A percentile compares a stretch with the other conserved stretches of the same genome.
phyloP scores from a whole-genome alignment of 2,329 filamentous ascomycete species.

The Tothia fuscella region DNA sequence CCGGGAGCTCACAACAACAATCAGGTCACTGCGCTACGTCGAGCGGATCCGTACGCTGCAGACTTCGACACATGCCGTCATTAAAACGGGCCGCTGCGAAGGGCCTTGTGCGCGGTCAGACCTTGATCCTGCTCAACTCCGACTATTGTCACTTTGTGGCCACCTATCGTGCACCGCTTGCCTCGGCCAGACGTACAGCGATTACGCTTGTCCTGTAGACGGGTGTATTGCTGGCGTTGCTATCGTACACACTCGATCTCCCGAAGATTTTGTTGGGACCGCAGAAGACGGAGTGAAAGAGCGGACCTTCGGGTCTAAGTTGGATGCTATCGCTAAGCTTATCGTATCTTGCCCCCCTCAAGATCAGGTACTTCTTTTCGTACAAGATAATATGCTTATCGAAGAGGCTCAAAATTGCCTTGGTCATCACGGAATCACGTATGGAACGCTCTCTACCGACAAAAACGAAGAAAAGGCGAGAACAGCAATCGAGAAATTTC shows the following conservation, averaged over 20 bases:
- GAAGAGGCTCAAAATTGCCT: neutral
- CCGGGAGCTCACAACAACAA: neutral
- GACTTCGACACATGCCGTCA: neutral
- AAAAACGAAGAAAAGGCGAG: neutral
- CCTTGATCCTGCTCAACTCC: neutral
- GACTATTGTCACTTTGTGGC: constrained; percentile 1
- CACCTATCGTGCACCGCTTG: neutral
- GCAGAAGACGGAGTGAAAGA: neutral
- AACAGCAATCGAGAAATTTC: neutral
- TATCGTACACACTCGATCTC: neutral
- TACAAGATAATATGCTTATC: neutral
- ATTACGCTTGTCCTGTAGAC: neutral
- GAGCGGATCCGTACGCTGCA: neutral
- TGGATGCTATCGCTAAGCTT: constrained; percentile 16
- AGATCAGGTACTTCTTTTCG: constrained; percentile 16
- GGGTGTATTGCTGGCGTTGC: neutral
- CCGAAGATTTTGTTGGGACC: neutral
- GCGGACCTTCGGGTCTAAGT: constrained; percentile 14
- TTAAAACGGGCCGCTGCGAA: no score
- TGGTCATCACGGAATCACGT: neutral
- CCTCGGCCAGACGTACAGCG: neutral
- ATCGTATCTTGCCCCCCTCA: constrained; percentile 31
- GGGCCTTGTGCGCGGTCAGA: no score
- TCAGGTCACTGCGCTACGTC: neutral
- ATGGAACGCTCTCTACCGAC: constrained; percentile 9